These are phyloP conservation scores for Draba incana DNA, from an alignment of 345 rosid species.

Conservation along the genomic window DNA sequence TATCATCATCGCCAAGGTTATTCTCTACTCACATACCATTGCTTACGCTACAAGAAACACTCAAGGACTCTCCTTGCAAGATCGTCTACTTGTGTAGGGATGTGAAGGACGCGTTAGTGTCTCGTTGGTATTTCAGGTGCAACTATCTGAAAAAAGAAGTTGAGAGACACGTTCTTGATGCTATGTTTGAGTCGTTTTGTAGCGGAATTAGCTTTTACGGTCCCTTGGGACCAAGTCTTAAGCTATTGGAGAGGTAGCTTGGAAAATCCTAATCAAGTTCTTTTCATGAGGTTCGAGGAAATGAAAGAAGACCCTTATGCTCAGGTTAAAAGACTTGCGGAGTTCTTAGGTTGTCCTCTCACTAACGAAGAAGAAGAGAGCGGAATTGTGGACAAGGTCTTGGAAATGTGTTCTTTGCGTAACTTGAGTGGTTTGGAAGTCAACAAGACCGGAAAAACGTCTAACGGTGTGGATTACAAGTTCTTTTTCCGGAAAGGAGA, in stretches of 20 bases:
- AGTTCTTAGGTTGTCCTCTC: constrained; percentile 40
- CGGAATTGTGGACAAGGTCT: constrained; percentile 4
- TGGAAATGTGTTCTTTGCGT: constrained; percentile 36
- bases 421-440: constrained; percentile 44
- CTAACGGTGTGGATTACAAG: constrained; percentile 21
- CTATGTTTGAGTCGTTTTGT: constrained; percentile 32
- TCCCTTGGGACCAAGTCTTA: constrained; percentile 42
- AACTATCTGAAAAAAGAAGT: neutral
- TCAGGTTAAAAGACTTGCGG: constrained; percentile 37
- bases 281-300: constrained; percentile 46
- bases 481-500: constrained; percentile 31
- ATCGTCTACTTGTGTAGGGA: constrained; percentile 33
- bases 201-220: constrained; percentile 30
- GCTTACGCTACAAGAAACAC: neutral
- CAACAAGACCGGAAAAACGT: constrained; percentile 37
- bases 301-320: constrained; percentile 24
- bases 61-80: constrained; percentile 34
- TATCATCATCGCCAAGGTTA: too few species aligned
- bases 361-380: constrained; percentile 27
- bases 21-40: constrained; percentile 6
- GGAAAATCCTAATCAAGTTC: constrained; percentile 32
- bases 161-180: constrained; percentile 8
- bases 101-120: constrained; percentile 18
- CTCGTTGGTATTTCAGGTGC: constrained; percentile 13
- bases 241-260: constrained; percentile 40